Evolutionary conservation across 1,284 basidiomycete species (phyloP), one percentile per base, ranked within the genome.

Genomic region (Cryptococcus sp.): DNA sequence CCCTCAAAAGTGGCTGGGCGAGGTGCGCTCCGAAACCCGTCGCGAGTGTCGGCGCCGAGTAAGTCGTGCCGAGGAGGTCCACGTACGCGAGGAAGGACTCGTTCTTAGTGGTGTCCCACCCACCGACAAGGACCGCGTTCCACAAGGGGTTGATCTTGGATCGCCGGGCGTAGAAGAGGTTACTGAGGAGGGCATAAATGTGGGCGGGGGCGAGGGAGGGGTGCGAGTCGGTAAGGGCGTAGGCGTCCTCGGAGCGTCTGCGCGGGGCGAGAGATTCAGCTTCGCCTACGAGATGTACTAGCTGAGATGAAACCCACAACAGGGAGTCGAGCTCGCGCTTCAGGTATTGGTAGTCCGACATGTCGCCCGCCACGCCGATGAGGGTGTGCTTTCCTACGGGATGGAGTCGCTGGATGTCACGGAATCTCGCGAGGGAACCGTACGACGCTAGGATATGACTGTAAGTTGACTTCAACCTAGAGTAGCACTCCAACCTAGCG

Each of bases 321-420:
- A 77, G 59, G 0, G 62, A 61, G 47, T 75, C 71, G 36, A 77
- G 83, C 59, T 87, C 72, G 61, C 82, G 82, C 72, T 95, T 89
- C 64, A 98, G 83, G 77, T 91, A 88, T 77, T 99, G 96, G 80
- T 92, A 98, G 79, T 99, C 96, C 69, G 89, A 89, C 87, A 98
- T 92, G 80, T 99, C 95, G 37, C 95, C 96, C 37, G 90, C 86
- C 1, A 91, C 95, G 16, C 91, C 96, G 63, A 98, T 81, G 59
- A 96, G 82, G 39, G 94, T 95, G 77, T 87, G 84, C 36, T 65
- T 64, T 6, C 94, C 94, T 35, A 98, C 85, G 9, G 87, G 77
- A 67, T 90, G 85, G 20, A 99, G 83, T 76, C 95, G 88, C 67
- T 88, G 85, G 57, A 98, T 82, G 73, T 95, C 91, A 82, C 92